A percentile compares a stretch with the other conserved stretches of the same genome.
phyloP scores from a whole-genome alignment of 2,329 filamentous ascomycete species.

The Fusarium praegraminearum region DNA sequence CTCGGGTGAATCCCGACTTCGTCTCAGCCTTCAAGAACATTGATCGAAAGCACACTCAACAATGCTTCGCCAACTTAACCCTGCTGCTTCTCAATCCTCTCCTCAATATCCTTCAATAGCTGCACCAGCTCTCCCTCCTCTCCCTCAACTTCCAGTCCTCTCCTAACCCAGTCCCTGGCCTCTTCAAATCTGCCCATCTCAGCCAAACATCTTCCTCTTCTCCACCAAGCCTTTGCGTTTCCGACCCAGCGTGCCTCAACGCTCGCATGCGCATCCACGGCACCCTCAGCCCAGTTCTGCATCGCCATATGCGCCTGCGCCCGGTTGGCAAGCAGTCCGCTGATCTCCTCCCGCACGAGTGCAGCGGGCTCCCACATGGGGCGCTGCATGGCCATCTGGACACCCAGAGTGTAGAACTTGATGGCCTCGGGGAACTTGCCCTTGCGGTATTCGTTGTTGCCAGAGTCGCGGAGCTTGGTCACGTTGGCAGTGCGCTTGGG shows the following conservation, averaged over 20 bases:
- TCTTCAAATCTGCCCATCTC: constrained; percentile 93
- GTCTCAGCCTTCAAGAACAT: constrained; percentile 6
- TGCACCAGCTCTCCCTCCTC: constrained; percentile 73
- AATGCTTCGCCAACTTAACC: neutral
- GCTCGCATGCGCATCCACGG: constrained; percentile 88
- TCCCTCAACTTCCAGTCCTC: constrained; percentile 85
- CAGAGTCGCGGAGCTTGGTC: constrained; percentile 88
- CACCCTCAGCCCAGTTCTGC: constrained; percentile 84
- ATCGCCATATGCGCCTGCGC: constrained; percentile 90
- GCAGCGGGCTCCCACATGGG: constrained; percentile 90
- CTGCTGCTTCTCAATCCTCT: constrained; percentile 57
- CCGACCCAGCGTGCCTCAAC: constrained; percentile 87
- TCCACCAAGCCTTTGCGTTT: constrained; percentile 96
- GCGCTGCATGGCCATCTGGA: constrained; percentile 86
- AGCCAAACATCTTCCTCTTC: constrained; percentile 82
- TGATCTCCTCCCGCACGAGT: constrained; percentile 86
- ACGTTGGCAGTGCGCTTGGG: constrained; percentile 91
- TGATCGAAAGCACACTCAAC: neutral
- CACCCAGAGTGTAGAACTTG: constrained; percentile 84
- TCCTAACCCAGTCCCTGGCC: constrained; percentile 81
- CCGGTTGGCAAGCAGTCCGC: constrained; percentile 83
- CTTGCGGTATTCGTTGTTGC: constrained; percentile 86
- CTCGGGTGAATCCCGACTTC: constrained; percentile 10
- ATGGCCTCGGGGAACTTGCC: constrained; percentile 79
- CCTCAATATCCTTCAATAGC: constrained; percentile 72